Percentiles rank a stretch among this genome's conserved stretches.
Evolutionary conservation across 1,284 basidiomycete genomes (phyloP).

Genomic region (Schizophyllum commune): DNA sequence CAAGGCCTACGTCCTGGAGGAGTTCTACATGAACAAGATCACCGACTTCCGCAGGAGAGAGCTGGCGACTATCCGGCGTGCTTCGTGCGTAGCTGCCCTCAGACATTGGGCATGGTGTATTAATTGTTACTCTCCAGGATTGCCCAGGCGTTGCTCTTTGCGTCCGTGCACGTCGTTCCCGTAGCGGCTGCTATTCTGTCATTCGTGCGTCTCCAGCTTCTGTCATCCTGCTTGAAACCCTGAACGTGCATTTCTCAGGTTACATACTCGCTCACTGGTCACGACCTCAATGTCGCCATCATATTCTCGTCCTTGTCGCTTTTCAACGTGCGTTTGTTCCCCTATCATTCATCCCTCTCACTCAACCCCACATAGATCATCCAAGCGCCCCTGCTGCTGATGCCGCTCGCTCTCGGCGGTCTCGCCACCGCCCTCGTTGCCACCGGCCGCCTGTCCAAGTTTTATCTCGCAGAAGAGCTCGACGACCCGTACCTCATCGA

Average conservation of each 20-base stretch:
- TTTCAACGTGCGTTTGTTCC: slow-evolving; percentile 62
- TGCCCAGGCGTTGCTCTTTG: slow-evolving; percentile 48
- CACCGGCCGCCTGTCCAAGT: slow-evolving; percentile 47
- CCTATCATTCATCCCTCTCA: too few relatives aligned
- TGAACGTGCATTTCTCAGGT: slow-evolving; percentile 31
- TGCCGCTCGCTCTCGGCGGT: slow-evolving; percentile 44
- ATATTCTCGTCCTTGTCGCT: slow-evolving; percentile 72
- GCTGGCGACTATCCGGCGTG: slow-evolving; percentile 38
- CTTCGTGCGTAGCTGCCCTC: slow-evolving; percentile 32
- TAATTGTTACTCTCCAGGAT: slow-evolving; percentile 27
- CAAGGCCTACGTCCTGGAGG: slow-evolving; percentile 57
- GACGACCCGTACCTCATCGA: slow-evolving; percentile 44
- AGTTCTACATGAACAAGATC: slow-evolving; percentile 53
- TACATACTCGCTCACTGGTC: slow-evolving; percentile 60
- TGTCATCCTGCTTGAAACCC: background rate
- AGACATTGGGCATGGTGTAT: background rate
- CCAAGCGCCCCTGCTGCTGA: slow-evolving; percentile 41
- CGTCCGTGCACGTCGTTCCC: slow-evolving; percentile 54
- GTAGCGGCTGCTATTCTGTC: slow-evolving; percentile 65
- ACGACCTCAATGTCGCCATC: slow-evolving; percentile 57
- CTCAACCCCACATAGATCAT: slow-evolving; percentile 35
- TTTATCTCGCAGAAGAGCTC: slow-evolving; percentile 62
- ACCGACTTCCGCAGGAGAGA: slow-evolving; percentile 43
- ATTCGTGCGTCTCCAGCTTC: slow-evolving; percentile 38
- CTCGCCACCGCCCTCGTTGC: slow-evolving; percentile 58